Conservation (phyloP, 2,329 filamentous ascomycete species). For the Colletotrichum orchidophilum region DNA sequence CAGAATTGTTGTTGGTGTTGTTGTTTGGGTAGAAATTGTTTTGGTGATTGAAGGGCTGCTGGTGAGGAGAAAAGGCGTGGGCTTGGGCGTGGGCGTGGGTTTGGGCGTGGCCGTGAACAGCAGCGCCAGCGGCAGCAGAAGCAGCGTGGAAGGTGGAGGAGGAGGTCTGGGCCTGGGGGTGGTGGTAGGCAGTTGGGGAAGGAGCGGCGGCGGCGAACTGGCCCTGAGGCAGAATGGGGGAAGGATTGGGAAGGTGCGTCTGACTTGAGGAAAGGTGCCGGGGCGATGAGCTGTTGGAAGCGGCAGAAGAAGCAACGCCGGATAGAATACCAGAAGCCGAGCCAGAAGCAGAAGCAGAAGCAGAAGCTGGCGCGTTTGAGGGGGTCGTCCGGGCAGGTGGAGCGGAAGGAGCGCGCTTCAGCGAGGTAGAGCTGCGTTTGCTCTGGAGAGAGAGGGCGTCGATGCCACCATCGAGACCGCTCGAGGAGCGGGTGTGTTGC, state of each 20-base stretch:
- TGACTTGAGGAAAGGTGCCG: slow-evolving; percentile 53
- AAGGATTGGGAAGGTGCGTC: slow-evolving; percentile 52
- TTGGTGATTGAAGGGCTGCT: slow-evolving; percentile 24
- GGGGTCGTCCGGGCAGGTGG: slow-evolving; percentile 58
- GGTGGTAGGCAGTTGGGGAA: slow-evolving; percentile 34
- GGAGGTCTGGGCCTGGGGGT: slow-evolving; percentile 40
- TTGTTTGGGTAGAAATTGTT: slow-evolving; percentile 23
- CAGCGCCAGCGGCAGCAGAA: background rate
- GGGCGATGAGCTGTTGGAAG: slow-evolving; percentile 58
- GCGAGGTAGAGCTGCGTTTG: slow-evolving; percentile 71
- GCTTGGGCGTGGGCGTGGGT: slow-evolving; percentile 79
- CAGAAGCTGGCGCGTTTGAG: slow-evolving; percentile 48
- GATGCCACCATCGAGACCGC: slow-evolving; percentile 62
- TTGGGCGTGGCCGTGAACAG: slow-evolving; percentile 50
- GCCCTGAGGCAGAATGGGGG: slow-evolving; percentile 55
- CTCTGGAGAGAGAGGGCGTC: slow-evolving; percentile 67
- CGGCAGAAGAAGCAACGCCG: slow-evolving; percentile 1
- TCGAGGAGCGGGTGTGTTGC: slow-evolving; percentile 51
- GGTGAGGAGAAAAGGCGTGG: slow-evolving; percentile 83
- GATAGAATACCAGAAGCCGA: background rate
- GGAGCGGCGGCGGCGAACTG: slow-evolving; percentile 49
- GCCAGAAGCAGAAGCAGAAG: slow-evolving; percentile 36
- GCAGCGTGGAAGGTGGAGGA: slow-evolving; percentile 21
- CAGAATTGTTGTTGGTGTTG: slow-evolving; percentile 30
- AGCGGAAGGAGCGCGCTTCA: slow-evolving; percentile 69